Percentiles rank a stretch among this genome's conserved stretches.
Conservation (phyloP, 2,329 filamentous ascomycete species). For the Fusarium camptoceras region DNA sequence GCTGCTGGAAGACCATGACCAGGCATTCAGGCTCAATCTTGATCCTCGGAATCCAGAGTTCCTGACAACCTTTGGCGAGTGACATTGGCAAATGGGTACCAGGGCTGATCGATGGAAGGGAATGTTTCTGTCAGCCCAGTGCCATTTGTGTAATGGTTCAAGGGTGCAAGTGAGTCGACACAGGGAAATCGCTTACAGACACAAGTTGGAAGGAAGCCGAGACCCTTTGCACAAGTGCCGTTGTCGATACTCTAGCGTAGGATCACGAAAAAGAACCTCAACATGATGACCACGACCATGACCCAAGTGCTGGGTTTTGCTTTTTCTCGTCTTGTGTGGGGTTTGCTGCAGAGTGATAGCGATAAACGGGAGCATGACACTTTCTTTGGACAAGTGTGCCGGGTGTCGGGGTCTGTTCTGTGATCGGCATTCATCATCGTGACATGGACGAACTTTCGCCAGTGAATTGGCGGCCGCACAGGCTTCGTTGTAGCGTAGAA, state of each 20-base stretch:
- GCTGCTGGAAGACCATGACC: slow-evolving; percentile 5
- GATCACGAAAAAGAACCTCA: slow-evolving; percentile 1
- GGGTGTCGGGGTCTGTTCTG: slow-evolving; percentile 18
- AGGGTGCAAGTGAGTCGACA: not conserved
- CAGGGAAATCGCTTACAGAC: not conserved
- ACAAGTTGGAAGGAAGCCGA: not conserved
- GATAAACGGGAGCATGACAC: slow-evolving; percentile 9
- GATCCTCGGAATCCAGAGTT: slow-evolving; percentile 2
- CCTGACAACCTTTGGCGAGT: not conserved
- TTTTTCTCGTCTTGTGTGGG: slow-evolving; percentile 8
- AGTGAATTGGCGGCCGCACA: not conserved
- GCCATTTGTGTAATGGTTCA: not conserved
- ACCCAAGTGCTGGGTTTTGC: not conserved
- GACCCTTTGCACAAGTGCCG: slow-evolving; percentile 7
- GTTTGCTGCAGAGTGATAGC: not conserved
- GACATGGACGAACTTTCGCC: not conserved
- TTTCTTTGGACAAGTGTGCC: slow-evolving; percentile 7
- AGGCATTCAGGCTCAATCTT: slow-evolving; percentile 10
- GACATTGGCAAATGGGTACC: not conserved
- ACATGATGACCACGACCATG: no score
- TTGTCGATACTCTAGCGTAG: not conserved
- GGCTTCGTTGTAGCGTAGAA: not conserved
- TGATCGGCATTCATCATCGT: slow-evolving; percentile 27
- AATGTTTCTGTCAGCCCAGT: not conserved
- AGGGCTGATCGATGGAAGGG: not conserved